These are phyloP conservation scores for Leccinellum albellum DNA, from an alignment of 768 basidiomycete species.

Conservation along the genomic window DNA sequence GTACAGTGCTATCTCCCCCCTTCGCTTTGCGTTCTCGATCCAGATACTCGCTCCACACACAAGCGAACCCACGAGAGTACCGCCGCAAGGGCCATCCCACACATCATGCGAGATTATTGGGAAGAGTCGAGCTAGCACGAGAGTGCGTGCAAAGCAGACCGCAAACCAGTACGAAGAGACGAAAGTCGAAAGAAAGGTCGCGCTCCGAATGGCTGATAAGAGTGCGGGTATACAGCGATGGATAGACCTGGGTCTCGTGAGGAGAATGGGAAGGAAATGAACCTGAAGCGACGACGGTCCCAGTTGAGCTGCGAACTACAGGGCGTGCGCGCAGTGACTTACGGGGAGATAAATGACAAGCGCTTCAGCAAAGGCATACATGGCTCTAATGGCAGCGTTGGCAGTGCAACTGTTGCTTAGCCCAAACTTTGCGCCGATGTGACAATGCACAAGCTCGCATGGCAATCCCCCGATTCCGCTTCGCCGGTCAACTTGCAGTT, in stretches of 20 bases:
- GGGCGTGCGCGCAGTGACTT: conserved; percentile 24
- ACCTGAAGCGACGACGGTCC: conserved; percentile 41
- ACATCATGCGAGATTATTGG: conserved; percentile 70
- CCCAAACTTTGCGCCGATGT: conserved; percentile 44
- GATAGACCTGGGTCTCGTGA: conserved; percentile 54
- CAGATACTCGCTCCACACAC: conserved; percentile 74
- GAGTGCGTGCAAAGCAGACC: conserved; percentile 67
- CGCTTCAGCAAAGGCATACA: conserved; percentile 58
- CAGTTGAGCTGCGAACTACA: neutral
- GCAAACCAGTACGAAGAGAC: conserved; percentile 66
- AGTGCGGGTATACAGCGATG: conserved; percentile 40
- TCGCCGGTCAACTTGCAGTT: conserved; percentile 50
- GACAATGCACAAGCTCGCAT: conserved; percentile 69
- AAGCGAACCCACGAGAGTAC: conserved; percentile 62
- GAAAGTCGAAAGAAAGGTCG: conserved; percentile 70
- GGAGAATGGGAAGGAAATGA: conserved; percentile 62
- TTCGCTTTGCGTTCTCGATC: conserved; percentile 66
- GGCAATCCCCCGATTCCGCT: conserved; percentile 65
- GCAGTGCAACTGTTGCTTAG: conserved; percentile 54
- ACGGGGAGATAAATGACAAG: conserved; percentile 71
- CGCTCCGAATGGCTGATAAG: conserved; percentile 56
- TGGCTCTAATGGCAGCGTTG: conserved; percentile 53
- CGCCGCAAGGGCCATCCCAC: conserved; percentile 75
- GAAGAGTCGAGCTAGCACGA: conserved; percentile 58
- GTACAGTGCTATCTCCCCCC: conserved; percentile 79